Evolutionary conservation across 768 basidiomycete genomes (phyloP), one percentile per base, ranked within the genome.

Genomic region (Suillus tomentosus): DNA sequence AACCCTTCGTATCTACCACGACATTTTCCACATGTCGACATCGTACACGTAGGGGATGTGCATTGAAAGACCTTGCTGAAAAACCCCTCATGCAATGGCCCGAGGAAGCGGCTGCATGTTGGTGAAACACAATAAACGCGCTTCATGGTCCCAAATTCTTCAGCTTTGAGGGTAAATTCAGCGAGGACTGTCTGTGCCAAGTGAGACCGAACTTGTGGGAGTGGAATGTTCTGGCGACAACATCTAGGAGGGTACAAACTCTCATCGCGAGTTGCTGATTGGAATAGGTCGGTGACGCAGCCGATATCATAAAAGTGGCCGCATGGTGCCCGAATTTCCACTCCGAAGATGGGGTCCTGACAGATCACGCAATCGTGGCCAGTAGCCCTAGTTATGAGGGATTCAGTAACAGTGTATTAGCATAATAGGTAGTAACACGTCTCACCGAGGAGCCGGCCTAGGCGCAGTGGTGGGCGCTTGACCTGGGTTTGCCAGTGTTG

Each of bases 181-280:
- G 60, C 24, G 17, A 71, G 5, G 19, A 76, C 68, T 0, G 37
- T 43, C 22, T 61, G 64, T 5, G 70, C 31, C 36, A 80, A 65
- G 60, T 78, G 72, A 3, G 53, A 48, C 37, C 55, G 65, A 31
- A 79, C 74, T 2, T 65, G 65, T 14, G 40, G 13, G 40, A 75
- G 51, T 37, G 77, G 66, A 24, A 81, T 77, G 9, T 65, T 64
- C 37, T 68, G 68, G 39, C 72, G 66, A 64, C 80, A 81, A 65
- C 80, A 81, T 31, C 75, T 74, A 37, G 80, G 80, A 4, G 80
- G 80, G 66, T 73, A 80, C 36, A 82, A 73, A 1, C 74, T 69
- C 63, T 81, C 81, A 66, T 81, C 81, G 22, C 62, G 66, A 5
- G 70, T 74, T 1, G 79, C 72, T 15, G 72, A 64, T 60, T 74